Evolutionary conservation across 73 alveolate genomes (phyloP), one percentile per base, ranked within the genome.

Genomic region (Durusdinium trenchii): DNA sequence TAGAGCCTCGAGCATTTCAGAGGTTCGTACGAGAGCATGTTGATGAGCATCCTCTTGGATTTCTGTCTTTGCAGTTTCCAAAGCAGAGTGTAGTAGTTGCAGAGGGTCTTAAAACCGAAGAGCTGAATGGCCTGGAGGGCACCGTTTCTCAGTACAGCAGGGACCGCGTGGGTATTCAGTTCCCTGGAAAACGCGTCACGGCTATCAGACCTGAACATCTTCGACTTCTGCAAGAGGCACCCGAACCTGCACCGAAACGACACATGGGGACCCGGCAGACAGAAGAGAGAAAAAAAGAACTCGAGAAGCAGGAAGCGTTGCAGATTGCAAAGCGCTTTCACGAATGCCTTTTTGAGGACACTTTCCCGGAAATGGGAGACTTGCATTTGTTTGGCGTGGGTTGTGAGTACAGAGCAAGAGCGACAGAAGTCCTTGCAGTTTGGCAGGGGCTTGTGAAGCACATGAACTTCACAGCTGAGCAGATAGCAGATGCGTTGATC

Each of bases 401-500:
- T 20, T 32, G 98, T 50, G 98, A 91, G 2, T 91, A 91, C 90
- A 91, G 45, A 89, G 98, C 89, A 76, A 67, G 98, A 35, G 98
- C 98, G 48, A 91, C 98, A 14, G 98, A 91, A 52, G 98, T 91
- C 67, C 89, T 91, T 73, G 98, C 98, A 7, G 98, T 91, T 42
- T 91, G 98, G 98, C 98, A 91, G 38, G 98, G 98, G 47, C 60
- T 91, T 12, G 98, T 38, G 61, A 91, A 91, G 98, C 89, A 91
- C 98, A 46, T 91, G 98, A 43, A 91, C 42, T 91, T 91, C 50
- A n/a, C 42, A 47, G 98, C 98, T 0, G 98, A 91, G 6, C 69
- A 36, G 32, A 78, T 91, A 45, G 98, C 98, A 4, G 98, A 91
- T 20, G 98, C 98, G 10, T 52, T 91, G 71, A 76, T 91, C 47